These are phyloP conservation scores for Dryas octopetala DNA, from an alignment of 306 rosid species.

Conservation along the genomic window DNA sequence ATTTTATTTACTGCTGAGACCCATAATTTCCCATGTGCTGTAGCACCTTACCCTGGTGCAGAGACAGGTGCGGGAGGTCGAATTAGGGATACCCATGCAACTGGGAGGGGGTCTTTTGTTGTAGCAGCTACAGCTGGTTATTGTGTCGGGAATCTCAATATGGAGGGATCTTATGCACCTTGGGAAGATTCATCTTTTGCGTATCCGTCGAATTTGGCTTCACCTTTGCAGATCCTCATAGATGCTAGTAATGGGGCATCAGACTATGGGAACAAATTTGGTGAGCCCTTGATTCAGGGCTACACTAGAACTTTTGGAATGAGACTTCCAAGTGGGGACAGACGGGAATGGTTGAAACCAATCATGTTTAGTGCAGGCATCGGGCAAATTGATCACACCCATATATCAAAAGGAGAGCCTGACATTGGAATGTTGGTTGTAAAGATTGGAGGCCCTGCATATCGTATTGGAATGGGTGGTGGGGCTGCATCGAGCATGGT, in stretches of 20 bases:
- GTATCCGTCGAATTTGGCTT: slow-evolving; percentile 84
- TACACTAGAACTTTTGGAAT: slow-evolving; percentile 91
- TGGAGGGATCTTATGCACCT: slow-evolving; percentile 68
- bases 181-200: slow-evolving; percentile 87
- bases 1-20: slow-evolving; percentile 91
- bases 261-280: slow-evolving; percentile 94
- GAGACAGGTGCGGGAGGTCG: slow-evolving; percentile 98
- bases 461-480: slow-evolving; percentile 96
- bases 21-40: slow-evolving; percentile 95
- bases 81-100: slow-evolving; percentile 92
- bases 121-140: slow-evolving; percentile 93
- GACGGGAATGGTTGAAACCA: slow-evolving; percentile 97
- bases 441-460: slow-evolving; percentile 96
- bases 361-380: slow-evolving; percentile 94
- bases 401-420: slow-evolving; percentile 82
- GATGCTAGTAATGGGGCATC: slow-evolving; percentile 94
- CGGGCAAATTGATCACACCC: slow-evolving; percentile 82
- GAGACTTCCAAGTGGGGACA: slow-evolving; percentile 90
- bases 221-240: slow-evolving; percentile 80
- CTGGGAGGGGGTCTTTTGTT: slow-evolving; percentile 91
- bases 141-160: slow-evolving; percentile 88
- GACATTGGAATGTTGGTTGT: slow-evolving; percentile 86
- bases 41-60: slow-evolving; percentile 95
- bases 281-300: slow-evolving; percentile 98
- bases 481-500: slow-evolving; percentile 99